Evolutionary conservation across 306 rosid species (phyloP), one percentile per base, ranked within the genome.

Genomic region (Hippophae gyantsensis): DNA sequence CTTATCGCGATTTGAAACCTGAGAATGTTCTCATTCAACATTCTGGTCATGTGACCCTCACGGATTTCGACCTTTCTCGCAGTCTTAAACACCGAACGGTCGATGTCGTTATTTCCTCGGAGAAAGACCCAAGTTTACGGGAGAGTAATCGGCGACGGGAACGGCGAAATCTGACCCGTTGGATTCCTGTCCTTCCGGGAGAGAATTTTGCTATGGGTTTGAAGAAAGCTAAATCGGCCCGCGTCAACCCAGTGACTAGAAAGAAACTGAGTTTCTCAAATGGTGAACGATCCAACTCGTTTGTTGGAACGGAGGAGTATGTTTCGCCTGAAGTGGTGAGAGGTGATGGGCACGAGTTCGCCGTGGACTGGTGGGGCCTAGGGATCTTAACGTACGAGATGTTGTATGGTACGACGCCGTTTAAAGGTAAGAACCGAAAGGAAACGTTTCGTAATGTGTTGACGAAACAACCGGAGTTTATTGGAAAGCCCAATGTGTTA

Each of bases 331-430:
- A 88, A 77, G 81, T 92, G 2, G 77, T 92, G 0, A 81, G 90
- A 5, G 99, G 96, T 4, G 95, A 88, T 0, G 99, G 99, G 0
- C 99, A 92, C 63, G 99, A 86, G 69, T 92, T 92, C 66, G 82
- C 96, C 13, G 99, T 92, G 0, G 99, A 92, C 50, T 92, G 95
- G 95, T 92, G 99, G 99, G 96, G 86, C 56, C 68, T 92, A 0
- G 99, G 99, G 5, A 73, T 92, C 2, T 57, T 92, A 7, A 68
- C 80, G 1, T 84, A 83, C 79, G 99, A 92, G 88, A 80, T 86
- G 85, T 5, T 88, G 2, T 88, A 85, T 41, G 99, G 96, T 0
- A 71, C 68, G 81, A 92, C 99, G 67, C 99, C 99, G 77, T 92
- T 92, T 18, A 92, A 92, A 67, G 96, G 95, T 10, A 83, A 65